Evolutionary conservation across 192 early-diverging fungal species (phyloP).

Genomic region (Rhizoclosmatium sp.): DNA sequence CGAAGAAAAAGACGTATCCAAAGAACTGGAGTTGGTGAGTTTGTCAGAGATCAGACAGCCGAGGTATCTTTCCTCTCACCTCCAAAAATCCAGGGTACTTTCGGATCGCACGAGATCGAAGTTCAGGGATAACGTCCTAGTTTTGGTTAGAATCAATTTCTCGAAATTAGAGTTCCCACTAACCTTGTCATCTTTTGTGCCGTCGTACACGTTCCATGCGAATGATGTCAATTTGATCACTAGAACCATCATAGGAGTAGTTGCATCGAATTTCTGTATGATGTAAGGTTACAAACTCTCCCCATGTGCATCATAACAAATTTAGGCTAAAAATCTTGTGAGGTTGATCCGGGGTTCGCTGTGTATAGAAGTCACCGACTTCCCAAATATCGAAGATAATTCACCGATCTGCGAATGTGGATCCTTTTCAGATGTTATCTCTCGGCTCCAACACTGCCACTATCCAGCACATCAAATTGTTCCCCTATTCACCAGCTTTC

Average conservation of each 20-base stretch:
- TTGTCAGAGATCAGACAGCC: too few relatives aligned
- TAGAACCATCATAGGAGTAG: constrained; percentile 93
- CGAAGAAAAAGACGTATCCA: constrained; percentile 92
- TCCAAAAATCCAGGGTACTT: constrained; percentile 72
- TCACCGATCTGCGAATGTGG: too few relatives aligned
- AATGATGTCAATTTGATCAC: constrained; percentile 92
- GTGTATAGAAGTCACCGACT: too few relatives aligned
- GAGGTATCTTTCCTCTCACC: not conserved
- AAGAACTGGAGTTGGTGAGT: constrained; percentile 60
- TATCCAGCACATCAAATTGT: too few relatives aligned
- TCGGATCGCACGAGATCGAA: constrained; percentile 67
- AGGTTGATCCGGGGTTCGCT: too few relatives aligned
- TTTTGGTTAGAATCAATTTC: not conserved
- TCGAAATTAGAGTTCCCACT: not conserved
- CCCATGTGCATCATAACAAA: not conserved
- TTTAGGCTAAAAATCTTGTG: not conserved
- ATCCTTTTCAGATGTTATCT: too few relatives aligned
- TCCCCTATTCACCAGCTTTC: too few relatives aligned
- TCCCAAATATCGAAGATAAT: too few relatives aligned
- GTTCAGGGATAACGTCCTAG: constrained; percentile 69
- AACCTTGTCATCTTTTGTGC: constrained; percentile 55
- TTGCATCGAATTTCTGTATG: constrained; percentile 75
- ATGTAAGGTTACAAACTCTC: constrained; percentile 8
- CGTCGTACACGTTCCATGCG: constrained; percentile 86
- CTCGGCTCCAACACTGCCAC: too few relatives aligned